A percentile compares a stretch with the other conserved stretches of the same genome.
These are phyloP conservation scores for Persicaria tinctoria DNA, from an alignment of 148 eudicot species.

Conservation along the genomic window DNA sequence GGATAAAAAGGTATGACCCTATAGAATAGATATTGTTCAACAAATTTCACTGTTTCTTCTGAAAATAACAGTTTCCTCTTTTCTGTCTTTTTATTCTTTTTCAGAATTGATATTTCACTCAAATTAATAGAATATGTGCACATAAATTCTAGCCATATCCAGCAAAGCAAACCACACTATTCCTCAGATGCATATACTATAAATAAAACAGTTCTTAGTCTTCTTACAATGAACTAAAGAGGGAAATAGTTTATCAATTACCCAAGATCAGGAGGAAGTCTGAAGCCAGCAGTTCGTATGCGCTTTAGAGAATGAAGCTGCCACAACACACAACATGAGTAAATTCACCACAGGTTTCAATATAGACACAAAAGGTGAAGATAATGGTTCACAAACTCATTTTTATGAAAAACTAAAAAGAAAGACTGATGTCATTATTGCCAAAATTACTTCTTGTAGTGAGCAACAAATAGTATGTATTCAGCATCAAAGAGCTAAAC, in stretches of 20 bases:
- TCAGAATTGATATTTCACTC: background rate
- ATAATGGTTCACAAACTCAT: background rate
- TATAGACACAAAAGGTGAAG: background rate
- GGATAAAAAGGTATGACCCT: too few relatives aligned
- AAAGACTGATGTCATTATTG: background rate
- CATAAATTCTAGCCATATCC: background rate
- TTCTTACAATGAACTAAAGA: too few relatives aligned
- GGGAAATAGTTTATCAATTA: conserved; percentile 28
- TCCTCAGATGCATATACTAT: too few relatives aligned
- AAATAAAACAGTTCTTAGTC: too few relatives aligned
- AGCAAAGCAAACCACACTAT: background rate
- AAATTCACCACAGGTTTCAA: background rate
- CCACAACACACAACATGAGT: conserved; percentile 12
- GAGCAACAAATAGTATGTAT: background rate
- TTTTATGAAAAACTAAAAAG: background rate
- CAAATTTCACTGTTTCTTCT: background rate
- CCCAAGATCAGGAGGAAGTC: conserved; percentile 86
- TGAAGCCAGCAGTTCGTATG: conserved; percentile 75
- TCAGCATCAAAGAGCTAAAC: background rate
- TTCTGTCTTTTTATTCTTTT: background rate
- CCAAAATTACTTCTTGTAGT: background rate
- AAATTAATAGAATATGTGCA: too few relatives aligned
- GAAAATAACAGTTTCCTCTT: background rate
- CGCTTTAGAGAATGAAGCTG: conserved; percentile 87
- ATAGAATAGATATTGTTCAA: too few relatives aligned